These are phyloP conservation scores for Arthrobotrys conoides DNA, from an alignment of 2,329 filamentous ascomycete species.

Conservation along the genomic window DNA sequence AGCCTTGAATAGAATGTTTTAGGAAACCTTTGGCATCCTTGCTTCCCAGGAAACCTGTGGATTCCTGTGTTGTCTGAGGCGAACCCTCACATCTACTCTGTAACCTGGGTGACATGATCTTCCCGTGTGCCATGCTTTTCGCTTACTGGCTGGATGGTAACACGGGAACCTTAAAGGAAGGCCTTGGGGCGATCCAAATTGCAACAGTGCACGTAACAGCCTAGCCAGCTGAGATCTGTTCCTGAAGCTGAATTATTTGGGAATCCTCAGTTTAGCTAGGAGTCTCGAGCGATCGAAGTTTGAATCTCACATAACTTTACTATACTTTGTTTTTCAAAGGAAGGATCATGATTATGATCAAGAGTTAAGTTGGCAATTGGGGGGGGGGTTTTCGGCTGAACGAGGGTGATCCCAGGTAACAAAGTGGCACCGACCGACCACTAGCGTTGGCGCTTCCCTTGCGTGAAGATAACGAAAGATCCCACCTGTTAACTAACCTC, in stretches of 20 bases:
- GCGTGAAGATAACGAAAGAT: conserved; percentile 35
- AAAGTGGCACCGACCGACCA: conserved; percentile 27
- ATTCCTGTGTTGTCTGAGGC: conserved; percentile 40
- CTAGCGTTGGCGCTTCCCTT: conserved; percentile 42
- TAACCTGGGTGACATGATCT: conserved; percentile 24
- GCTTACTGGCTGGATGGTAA: conserved; percentile 39
- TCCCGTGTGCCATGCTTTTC: conserved; percentile 36
- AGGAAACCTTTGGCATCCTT: conserved; percentile 16
- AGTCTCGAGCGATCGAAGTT: conserved; percentile 1
- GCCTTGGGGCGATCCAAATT: conserved; percentile 1
- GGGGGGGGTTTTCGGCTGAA: conserved; percentile 19
- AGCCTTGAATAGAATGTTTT: conserved; percentile 6
- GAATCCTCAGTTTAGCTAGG: no score
- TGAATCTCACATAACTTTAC: conserved; percentile 13
- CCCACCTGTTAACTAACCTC: conserved; percentile 15
- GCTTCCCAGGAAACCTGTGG: conserved; percentile 20
- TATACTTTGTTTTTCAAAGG: conserved; percentile 13
- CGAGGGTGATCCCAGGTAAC: conserved; percentile 18
- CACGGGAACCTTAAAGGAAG: conserved; percentile 34
- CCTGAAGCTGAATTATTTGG: conserved; percentile 15
- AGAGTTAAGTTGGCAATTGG: no score
- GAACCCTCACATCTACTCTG: neutral
- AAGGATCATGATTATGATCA: conserved; percentile 2
- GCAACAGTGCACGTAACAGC: no score
- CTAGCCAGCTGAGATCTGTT: neutral